Evolutionary conservation across 257 asterid species (phyloP), one percentile per base, ranked within the genome.

Genomic region (Paulownia fortunei): DNA sequence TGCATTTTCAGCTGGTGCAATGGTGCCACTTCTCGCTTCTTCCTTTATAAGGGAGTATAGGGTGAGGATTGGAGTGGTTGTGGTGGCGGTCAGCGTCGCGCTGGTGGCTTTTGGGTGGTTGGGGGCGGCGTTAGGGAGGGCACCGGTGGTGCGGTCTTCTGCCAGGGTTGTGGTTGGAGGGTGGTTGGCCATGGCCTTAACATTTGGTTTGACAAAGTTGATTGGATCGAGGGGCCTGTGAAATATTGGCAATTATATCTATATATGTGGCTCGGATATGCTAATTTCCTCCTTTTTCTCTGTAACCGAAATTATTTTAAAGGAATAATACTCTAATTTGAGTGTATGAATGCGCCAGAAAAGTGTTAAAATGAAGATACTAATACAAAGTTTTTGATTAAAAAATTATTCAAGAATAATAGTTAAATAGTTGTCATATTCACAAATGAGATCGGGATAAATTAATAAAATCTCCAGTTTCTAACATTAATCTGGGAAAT

Each of bases 141-240:
- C 88, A 56, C 88, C 89, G 69, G 82, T 81, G 81, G 81, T 75
- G 66, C 32, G 76, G 85, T 87, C 93, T 60, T 23, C 84, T 30
- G 69, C 41, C 9, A 82, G 93, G 87, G 90, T 89, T 51, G 64
- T 89, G 84, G n/a, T 90, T 37, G 93, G 95, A 12, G 95, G 95
- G 23, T 88, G 92, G 95, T 52, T 88, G 70, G 95, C 96, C 7
- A 90, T 90, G 96, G 88, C 86, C 5, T 61, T 88, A 0, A 86
- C 94, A 0, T 89, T 85, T 82, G 94, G 90, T 5, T 72, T 87
- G 30, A 85, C 90, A 0, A 89, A 84, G 84, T 63, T 87, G 74
- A 84, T 87, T 54, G 85, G 87, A 55, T 69, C 77, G 0, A 83
- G 55, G 44, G 88, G 89, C 19, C 18, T 85, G 23, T 82, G n/a